A percentile compares a stretch with the other conserved stretches of the same genome.
phyloP scores from a whole-genome alignment of 2,329 filamentous ascomycete species.

The Colletotrichum somersetense region DNA sequence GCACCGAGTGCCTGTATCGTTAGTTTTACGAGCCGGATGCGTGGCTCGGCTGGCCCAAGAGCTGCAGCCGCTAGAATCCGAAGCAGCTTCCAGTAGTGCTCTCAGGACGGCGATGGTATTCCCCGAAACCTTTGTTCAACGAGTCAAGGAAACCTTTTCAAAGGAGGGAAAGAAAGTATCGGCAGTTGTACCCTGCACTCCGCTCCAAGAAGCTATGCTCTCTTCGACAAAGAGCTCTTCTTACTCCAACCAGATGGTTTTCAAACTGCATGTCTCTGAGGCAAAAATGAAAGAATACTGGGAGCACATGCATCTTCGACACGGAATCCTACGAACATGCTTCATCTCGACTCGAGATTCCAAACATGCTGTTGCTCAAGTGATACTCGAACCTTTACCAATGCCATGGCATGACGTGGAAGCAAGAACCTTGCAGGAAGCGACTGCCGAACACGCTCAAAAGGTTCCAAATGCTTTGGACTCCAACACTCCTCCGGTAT shows the following conservation, averaged over 20 bases:
- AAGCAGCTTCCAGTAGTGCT: neutral
- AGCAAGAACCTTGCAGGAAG: constrained; percentile 50
- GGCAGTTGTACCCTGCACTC: constrained; percentile 82
- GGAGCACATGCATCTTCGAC: constrained; percentile 71
- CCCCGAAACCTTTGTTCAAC: constrained; percentile 1
- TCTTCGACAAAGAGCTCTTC: constrained; percentile 65
- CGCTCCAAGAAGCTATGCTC: constrained; percentile 90
- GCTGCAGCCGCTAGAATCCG: neutral
- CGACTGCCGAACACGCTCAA: constrained; percentile 56
- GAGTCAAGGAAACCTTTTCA: constrained; percentile 46
- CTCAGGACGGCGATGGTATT: neutral
- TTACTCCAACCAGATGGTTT: constrained; percentile 80
- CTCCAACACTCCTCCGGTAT: constrained; percentile 59
- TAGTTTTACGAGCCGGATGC: constrained; percentile 76
- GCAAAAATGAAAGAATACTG: constrained; percentile 70
- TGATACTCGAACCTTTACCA: constrained; percentile 67
- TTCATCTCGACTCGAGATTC: constrained; percentile 76
- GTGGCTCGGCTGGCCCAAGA: constrained; percentile 69
- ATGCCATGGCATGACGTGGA: constrained; percentile 57
- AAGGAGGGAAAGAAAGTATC: constrained; percentile 55
- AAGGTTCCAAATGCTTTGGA: constrained; percentile 58
- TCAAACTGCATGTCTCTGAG: constrained; percentile 68
- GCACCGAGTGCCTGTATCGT: constrained; percentile 72
- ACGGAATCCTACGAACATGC: constrained; percentile 82
- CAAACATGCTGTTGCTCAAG: constrained; percentile 76